phyloP scores from a whole-genome alignment of 73 alveolate genomes.

The Paramecium pentaurelia region DNA sequence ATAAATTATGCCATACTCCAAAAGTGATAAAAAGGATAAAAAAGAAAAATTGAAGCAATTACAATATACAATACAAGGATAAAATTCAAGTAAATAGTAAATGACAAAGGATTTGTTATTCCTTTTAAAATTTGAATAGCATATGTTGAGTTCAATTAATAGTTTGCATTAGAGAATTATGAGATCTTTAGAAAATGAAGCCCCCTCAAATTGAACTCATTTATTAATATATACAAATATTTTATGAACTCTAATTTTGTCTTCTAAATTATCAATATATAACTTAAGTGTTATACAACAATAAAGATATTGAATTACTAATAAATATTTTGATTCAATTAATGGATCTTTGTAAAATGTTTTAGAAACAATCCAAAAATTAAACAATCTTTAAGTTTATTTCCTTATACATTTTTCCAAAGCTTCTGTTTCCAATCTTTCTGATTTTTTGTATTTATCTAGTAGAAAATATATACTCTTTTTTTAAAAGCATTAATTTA shows the following conservation, averaged over 20 bases:
- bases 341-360: background rate
- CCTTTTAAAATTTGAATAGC: background rate
- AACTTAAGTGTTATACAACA: no score
- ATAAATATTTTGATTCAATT: background rate
- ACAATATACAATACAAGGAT: background rate
- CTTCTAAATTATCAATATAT: no score
- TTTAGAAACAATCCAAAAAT: slow-evolving; percentile 10
- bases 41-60: background rate
- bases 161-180: background rate
- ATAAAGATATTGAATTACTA: no score
- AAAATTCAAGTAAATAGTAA: background rate
- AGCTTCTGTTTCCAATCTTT: slow-evolving; percentile 1
- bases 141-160: background rate
- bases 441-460: background rate
- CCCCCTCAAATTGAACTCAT: background rate
- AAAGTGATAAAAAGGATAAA: background rate
- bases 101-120: background rate
- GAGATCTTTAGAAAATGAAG: background rate
- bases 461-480: background rate
- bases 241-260: no score
- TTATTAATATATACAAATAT: background rate
- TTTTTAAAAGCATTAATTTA: background rate
- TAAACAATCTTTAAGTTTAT: background rate
- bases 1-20: background rate
- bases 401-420: background rate